These are phyloP conservation scores for Citrus trifoliata DNA, from an alignment of 345 rosid genomes.

Conservation along the genomic window DNA sequence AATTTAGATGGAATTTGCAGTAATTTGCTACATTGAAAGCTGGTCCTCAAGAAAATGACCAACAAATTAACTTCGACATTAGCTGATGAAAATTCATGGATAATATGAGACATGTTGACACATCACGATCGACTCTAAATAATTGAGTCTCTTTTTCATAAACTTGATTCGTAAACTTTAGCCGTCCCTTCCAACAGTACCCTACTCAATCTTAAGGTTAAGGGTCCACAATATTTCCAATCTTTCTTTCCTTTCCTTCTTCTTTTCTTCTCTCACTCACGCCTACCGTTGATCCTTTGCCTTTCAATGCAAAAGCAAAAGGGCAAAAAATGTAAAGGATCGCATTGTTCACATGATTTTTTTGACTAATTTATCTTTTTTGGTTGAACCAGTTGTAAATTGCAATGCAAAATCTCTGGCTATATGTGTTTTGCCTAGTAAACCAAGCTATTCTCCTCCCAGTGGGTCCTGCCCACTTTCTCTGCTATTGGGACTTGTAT, in stretches of 20 bases:
- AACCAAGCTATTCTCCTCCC: background rate
- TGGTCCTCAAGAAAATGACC: background rate
- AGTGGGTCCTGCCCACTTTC: conserved; percentile 14
- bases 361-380: conserved; percentile 1
- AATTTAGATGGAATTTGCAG: too few relatives aligned
- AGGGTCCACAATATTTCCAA: conserved; percentile 25
- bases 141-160: background rate
- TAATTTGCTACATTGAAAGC: background rate
- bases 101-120: background rate
- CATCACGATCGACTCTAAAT: conserved; percentile 2
- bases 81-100: background rate
- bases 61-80: background rate
- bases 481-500: conserved; percentile 13
- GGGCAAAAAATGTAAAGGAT: background rate
- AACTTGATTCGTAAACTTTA: background rate
- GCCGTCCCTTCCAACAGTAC: background rate
- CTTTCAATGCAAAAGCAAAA: conserved; percentile 18
- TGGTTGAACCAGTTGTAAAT: background rate
- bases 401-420: conserved; percentile 6
- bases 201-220: conserved; percentile 5
- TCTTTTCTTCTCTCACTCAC: background rate
- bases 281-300: background rate
- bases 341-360: conserved; percentile 8
- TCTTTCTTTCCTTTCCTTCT: conserved; percentile 8
- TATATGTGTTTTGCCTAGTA: background rate